These are phyloP conservation scores for Xylariales sp. DNA, from an alignment of 2,329 filamentous ascomycete genomes.

Conservation along the genomic window DNA sequence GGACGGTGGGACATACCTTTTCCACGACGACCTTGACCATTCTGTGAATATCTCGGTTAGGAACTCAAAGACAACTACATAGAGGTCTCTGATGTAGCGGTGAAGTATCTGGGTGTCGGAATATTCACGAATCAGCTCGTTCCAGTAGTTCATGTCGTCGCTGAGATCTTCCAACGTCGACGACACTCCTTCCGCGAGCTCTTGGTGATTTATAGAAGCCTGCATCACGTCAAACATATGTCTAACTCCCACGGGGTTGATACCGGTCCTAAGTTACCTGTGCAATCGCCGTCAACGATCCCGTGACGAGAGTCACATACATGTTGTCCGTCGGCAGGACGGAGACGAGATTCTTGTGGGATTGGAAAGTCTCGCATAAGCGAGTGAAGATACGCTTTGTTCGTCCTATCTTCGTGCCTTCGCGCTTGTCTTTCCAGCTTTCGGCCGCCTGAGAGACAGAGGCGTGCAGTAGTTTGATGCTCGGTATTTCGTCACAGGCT, in stretches of 20 bases:
- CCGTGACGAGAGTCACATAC: constrained; percentile 25
- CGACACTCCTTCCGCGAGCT: constrained; percentile 18
- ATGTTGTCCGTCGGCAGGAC: constrained; percentile 21
- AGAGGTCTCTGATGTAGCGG: constrained; percentile 24
- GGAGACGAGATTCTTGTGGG: constrained; percentile 25
- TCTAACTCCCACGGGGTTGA: too few relatives aligned
- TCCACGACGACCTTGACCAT: constrained; percentile 28
- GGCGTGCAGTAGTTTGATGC: not conserved
- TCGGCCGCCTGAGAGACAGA: not conserved
- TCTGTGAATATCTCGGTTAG: constrained; percentile 26
- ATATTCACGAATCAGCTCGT: constrained; percentile 5
- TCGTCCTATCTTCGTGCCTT: not conserved
- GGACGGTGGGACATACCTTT: not conserved
- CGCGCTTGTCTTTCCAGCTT: not conserved
- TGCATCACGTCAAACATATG: not conserved
- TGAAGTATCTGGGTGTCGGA: constrained; percentile 4
- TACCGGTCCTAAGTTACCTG: not conserved
- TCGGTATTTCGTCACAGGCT: not conserved
- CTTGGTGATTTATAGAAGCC: constrained; percentile 21
- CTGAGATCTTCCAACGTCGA: constrained; percentile 16
- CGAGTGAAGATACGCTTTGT: constrained; percentile 13
- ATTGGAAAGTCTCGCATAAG: constrained; percentile 9
- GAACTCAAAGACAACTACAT: constrained; percentile 29
- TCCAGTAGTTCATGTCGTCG: constrained; percentile 25
- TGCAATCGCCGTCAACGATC: constrained; percentile 23